A percentile compares a stretch with the other conserved stretches of the same genome.
Evolutionary conservation across 148 eudicot genomes (phyloP).

Genomic region (Hydrangea macrophylla): DNA sequence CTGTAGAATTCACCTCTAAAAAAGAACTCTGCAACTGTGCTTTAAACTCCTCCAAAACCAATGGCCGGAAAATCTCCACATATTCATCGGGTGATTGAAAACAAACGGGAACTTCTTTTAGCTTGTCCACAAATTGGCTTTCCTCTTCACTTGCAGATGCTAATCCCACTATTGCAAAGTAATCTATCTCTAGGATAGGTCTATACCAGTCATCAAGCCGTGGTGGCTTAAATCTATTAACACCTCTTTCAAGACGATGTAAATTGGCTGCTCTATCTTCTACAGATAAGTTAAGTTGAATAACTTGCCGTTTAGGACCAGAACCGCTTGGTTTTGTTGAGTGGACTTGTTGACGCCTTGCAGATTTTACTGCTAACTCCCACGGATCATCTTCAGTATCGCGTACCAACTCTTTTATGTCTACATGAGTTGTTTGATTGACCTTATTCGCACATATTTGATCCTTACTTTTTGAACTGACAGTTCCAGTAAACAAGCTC

Average conservation of each 20-base stretch:
- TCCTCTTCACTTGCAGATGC: slow-evolving; percentile 49
- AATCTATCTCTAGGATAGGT: slow-evolving; percentile 82
- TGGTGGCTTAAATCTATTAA: slow-evolving; percentile 70
- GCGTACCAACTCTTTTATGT: slow-evolving; percentile 49
- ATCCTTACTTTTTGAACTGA: slow-evolving; percentile 23
- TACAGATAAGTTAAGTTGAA: slow-evolving; percentile 67
- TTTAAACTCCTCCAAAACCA: slow-evolving; percentile 93
- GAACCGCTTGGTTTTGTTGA: slow-evolving; percentile 37
- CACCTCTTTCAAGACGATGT: slow-evolving; percentile 50
- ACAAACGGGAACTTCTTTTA: slow-evolving; percentile 82
- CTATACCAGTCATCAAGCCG: slow-evolving; percentile 89
- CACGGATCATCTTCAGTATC: slow-evolving; percentile 63
- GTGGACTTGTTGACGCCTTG: slow-evolving; percentile 43
- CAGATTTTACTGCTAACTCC: slow-evolving; percentile 65
- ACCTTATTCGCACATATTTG: slow-evolving; percentile 19
- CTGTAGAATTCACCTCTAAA: slow-evolving; percentile 67
- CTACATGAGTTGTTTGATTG: slow-evolving; percentile 29
- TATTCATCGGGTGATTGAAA: slow-evolving; percentile 81
- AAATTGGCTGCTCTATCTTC: slow-evolving; percentile 49
- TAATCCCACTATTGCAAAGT: slow-evolving; percentile 78
- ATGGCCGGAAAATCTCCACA: slow-evolving; percentile 78
- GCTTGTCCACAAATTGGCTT: slow-evolving; percentile 34
- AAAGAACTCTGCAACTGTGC: slow-evolving; percentile 84
- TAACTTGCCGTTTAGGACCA: slow-evolving; percentile 79
- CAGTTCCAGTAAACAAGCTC: slow-evolving; percentile 19